A percentile compares a stretch with the other conserved stretches of the same genome.
phyloP scores from a whole-genome alignment of 2,329 filamentous ascomycete genomes.

The Xylaria sp. region DNA sequence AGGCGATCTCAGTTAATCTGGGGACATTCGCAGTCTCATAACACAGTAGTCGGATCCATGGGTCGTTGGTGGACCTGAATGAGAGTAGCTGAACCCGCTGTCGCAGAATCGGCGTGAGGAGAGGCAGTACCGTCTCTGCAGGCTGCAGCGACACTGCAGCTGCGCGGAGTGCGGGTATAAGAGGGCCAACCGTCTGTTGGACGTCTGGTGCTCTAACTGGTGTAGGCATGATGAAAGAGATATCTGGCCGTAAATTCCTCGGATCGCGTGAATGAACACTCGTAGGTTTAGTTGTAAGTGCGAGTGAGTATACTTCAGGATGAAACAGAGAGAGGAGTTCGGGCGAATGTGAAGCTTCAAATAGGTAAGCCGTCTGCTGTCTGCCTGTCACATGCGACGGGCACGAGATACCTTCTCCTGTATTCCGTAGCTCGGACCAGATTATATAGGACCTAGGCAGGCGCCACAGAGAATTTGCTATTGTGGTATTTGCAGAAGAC shows the following conservation, averaged over 20 bases:
- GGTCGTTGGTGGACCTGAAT: conserved; percentile 52
- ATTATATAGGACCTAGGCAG: not conserved
- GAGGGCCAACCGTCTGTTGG: conserved; percentile 46
- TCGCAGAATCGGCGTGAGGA: conserved; percentile 60
- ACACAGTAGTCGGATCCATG: conserved; percentile 69
- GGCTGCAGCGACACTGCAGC: conserved; percentile 55
- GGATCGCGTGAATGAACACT: not conserved
- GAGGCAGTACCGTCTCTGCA: conserved; percentile 50
- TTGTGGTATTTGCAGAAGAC: too few relatives aligned
- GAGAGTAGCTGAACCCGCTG: conserved; percentile 60
- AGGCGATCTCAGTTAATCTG: conserved; percentile 56
- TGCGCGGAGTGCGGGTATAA: conserved; percentile 55
- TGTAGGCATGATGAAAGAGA: conserved; percentile 27
- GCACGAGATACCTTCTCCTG: not conserved
- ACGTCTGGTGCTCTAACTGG: conserved; percentile 42
- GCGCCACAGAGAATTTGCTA: too few relatives aligned
- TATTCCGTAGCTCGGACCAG: not conserved
- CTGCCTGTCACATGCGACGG: not conserved
- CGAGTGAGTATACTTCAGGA: too few relatives aligned
- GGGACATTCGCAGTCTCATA: conserved; percentile 56
- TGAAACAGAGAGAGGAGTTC: too few relatives aligned
- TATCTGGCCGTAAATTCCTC: conserved; percentile 1
- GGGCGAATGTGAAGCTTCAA: too few relatives aligned
- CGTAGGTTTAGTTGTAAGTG: not conserved
- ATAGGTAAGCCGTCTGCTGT: not conserved